These are phyloP conservation scores for Chamaecyparis obtusa DNA, from an alignment of 75 land plant genomes.

Conservation along the genomic window DNA sequence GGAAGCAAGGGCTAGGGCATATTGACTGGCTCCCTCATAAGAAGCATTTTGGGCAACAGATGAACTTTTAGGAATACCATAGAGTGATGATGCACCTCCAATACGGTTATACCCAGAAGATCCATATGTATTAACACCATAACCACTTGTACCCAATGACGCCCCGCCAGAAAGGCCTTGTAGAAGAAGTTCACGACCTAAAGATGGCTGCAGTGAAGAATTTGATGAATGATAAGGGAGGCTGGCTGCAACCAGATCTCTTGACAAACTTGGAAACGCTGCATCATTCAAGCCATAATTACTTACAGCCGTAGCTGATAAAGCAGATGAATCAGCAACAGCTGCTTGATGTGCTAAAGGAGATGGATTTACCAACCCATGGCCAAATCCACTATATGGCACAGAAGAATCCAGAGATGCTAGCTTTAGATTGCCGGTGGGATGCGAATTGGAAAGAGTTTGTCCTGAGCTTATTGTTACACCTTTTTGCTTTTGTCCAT, in stretches of 20 bases:
- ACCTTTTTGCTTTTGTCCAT: conserved; percentile 9
- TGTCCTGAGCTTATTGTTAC: not conserved
- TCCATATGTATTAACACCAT: not conserved
- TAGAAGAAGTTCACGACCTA: not conserved
- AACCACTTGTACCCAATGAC: not conserved
- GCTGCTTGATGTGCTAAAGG: not conserved
- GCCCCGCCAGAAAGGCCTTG: not conserved
- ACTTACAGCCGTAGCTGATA: not conserved
- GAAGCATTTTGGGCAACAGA: conserved; percentile 3
- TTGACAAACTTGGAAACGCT: not conserved
- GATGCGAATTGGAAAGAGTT: not conserved
- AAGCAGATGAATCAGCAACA: not conserved
- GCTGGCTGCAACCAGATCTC: not conserved
- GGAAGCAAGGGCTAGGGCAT: not conserved
- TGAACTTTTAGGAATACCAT: not conserved
- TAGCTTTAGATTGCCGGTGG: not conserved
- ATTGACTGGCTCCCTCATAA: conserved; percentile 8
- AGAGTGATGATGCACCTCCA: not conserved
- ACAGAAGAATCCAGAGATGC: not conserved
- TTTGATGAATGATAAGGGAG: not conserved
- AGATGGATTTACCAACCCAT: not conserved
- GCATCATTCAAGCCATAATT: conserved; percentile 3
- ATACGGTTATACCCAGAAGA: not conserved
- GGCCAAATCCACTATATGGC: not conserved
- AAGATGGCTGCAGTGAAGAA: not conserved